Conservation (phyloP, 306 rosid genomes). For the Quillaja saponaria region DNA sequence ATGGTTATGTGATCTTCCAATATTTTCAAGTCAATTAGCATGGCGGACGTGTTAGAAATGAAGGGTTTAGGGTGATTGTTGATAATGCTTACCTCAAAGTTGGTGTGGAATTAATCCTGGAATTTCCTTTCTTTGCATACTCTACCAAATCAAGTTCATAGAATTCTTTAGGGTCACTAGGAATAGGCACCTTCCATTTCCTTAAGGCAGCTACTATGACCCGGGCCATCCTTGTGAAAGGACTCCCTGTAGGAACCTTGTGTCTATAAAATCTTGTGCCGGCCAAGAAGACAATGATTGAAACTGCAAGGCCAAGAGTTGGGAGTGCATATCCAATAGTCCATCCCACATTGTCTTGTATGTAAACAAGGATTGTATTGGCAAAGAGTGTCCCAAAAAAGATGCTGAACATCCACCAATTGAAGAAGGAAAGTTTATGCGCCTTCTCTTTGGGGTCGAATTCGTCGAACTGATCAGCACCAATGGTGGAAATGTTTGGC, state of each 20-base stretch:
- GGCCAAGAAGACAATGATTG: conserved; percentile 57
- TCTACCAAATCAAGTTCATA: conserved; percentile 60
- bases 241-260: conserved; percentile 73
- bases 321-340: conserved; percentile 79
- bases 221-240: conserved; percentile 53
- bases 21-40: too few relatives aligned
- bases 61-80: background rate
- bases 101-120: conserved; percentile 48
- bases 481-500: conserved; percentile 88
- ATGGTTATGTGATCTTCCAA: too few relatives aligned
- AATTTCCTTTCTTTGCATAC: conserved; percentile 37
- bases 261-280: conserved; percentile 76
- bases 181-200: conserved; percentile 52
- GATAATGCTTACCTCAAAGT: conserved; percentile 55
- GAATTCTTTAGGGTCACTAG: conserved; percentile 62
- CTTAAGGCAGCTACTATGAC: conserved; percentile 60
- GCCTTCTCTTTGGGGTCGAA: conserved; percentile 63
- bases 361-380: conserved; percentile 62
- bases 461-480: conserved; percentile 87
- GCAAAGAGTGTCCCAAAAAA: conserved; percentile 73
- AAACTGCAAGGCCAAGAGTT: conserved; percentile 60
- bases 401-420: conserved; percentile 84
- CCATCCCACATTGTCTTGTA: conserved; percentile 80
- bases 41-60: background rate
- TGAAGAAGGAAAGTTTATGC: conserved; percentile 71